A percentile compares a stretch with the other conserved stretches of the same genome.
These are phyloP conservation scores for Globisporangium alternatum DNA, from an alignment of 352 stramenopile genomes.

Conservation along the genomic window DNA sequence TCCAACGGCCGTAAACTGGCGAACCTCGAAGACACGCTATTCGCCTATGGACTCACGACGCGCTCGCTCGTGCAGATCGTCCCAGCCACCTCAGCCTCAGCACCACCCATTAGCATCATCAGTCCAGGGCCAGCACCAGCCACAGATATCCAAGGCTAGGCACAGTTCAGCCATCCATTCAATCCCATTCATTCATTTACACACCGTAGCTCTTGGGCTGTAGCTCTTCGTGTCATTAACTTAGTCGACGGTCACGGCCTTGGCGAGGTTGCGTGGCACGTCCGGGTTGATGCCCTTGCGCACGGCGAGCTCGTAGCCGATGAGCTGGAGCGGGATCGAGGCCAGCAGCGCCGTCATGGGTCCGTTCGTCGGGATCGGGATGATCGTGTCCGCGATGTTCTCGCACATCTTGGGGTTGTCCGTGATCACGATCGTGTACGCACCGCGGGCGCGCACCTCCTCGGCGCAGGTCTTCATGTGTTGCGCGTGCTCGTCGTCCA, in stretches of 20 bases:
- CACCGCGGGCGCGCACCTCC: slow-evolving; percentile 95
- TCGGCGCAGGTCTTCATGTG: slow-evolving; percentile 95
- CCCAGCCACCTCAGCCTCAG: slow-evolving; percentile 9
- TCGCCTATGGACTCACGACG: slow-evolving; percentile 32
- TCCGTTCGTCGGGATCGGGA: slow-evolving; percentile 96
- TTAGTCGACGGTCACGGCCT: slow-evolving; percentile 99
- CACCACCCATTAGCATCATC: neutral
- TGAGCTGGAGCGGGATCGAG: slow-evolving; percentile 96
- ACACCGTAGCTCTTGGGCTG: neutral
- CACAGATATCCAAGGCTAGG: neutral
- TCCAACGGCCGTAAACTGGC: slow-evolving; percentile 33
- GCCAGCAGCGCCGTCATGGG: slow-evolving; percentile 95
- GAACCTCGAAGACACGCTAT: slow-evolving; percentile 34
- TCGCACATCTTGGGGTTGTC: slow-evolving; percentile 93
- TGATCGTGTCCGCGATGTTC: slow-evolving; percentile 91
- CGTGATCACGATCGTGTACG: slow-evolving; percentile 97
- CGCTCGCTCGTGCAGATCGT: slow-evolving; percentile 47
- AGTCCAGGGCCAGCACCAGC: slow-evolving; percentile 1
- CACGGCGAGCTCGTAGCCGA: slow-evolving; percentile 98
- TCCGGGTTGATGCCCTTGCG: slow-evolving; percentile 97
- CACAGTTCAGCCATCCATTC: neutral
- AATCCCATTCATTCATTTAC: neutral
- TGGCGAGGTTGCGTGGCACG: slow-evolving; percentile 97
- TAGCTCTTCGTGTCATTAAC: slow-evolving; percentile 4
- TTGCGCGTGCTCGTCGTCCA: slow-evolving; percentile 96